Evolutionary conservation across 179 eudicot genomes (phyloP), one percentile per base, ranked within the genome.

Genomic region (Gypsophila paniculata): DNA sequence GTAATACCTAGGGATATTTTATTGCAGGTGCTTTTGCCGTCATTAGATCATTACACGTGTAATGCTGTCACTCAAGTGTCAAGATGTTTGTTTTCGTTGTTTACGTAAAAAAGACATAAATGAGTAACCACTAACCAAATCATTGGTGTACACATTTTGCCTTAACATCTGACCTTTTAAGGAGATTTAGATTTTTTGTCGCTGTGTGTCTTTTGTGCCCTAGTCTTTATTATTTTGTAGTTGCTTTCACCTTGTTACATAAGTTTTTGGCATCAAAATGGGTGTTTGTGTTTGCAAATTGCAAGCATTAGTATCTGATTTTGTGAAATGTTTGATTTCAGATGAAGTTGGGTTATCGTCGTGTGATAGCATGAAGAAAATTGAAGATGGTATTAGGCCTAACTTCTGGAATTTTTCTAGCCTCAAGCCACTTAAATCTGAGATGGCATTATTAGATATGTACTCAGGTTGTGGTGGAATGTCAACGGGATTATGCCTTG

Each of bases 381-480:
- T 76, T 51, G 76, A 53, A 38, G 75, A 69, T 78, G 77, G 61
- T 57, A 74, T 62, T 34, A 77, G 65, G 44, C 70, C 80, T 44
- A 72, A 77, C 65, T 65, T 48, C 25, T 71, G 72, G 67, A 72
- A 70, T 61, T 62, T 74, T 71, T 71, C 81, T 73, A 74, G 57
- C 44, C 66, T 61, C 9, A 71, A 51, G 72, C 72, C 77, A 62
- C 52, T 67, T 64, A 77, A 77, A 52, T 69, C 77, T 8, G 68
- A 63, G 67, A 79, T 76, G 82, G 62, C 89, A 42, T 81, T 95
- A 69, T 79, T 95, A 67, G 99, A 95, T 81, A 84, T 95, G 59
- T 95, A 83, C 75, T 79, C 97, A 77, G 99, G 99, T 59, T 95
- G 99, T 84, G 99, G 99, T 61, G 99, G 91, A 76, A 95, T 95